These are phyloP conservation scores for Platismatia glauca DNA, from an alignment of 495 filamentous ascomycete genomes.

Conservation along the genomic window DNA sequence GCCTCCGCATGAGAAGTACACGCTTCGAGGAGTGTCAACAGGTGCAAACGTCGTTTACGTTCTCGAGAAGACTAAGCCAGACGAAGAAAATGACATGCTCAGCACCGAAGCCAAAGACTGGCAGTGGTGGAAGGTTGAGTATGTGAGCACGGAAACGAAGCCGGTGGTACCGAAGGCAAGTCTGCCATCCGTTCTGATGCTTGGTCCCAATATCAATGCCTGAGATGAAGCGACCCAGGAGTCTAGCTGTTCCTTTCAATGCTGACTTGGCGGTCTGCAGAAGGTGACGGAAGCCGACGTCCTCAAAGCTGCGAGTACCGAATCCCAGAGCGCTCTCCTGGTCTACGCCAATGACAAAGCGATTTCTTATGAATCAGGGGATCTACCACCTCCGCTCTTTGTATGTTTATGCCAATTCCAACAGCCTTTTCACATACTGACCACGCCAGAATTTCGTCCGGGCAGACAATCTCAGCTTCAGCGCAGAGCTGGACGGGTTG, in stretches of 20 bases:
- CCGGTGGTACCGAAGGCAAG: slow-evolving; percentile 12
- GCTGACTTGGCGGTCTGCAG: background rate
- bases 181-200: background rate
- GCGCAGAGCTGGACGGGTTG: slow-evolving; percentile 32
- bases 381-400: slow-evolving; percentile 31
- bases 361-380: slow-evolving; percentile 28
- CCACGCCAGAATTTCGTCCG: slow-evolving; percentile 37
- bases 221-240: no score
- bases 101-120: slow-evolving; percentile 26
- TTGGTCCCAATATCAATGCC: background rate
- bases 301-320: slow-evolving; percentile 44
- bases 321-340: slow-evolving; percentile 38
- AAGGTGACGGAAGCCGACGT: slow-evolving; percentile 45
- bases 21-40: slow-evolving; percentile 44
- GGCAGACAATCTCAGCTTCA: slow-evolving; percentile 40
- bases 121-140: slow-evolving; percentile 51
- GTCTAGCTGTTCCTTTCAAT: no score
- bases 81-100: slow-evolving; percentile 19
- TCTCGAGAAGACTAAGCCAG: slow-evolving; percentile 25
- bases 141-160: slow-evolving; percentile 40
- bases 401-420: background rate
- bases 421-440: background rate
- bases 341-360: slow-evolving; percentile 46
- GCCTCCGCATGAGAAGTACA: slow-evolving; percentile 40
- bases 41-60: slow-evolving; percentile 44